These are phyloP conservation scores for Raffaelea albimanens DNA, from an alignment of 2,329 filamentous ascomycete genomes.

Conservation along the genomic window DNA sequence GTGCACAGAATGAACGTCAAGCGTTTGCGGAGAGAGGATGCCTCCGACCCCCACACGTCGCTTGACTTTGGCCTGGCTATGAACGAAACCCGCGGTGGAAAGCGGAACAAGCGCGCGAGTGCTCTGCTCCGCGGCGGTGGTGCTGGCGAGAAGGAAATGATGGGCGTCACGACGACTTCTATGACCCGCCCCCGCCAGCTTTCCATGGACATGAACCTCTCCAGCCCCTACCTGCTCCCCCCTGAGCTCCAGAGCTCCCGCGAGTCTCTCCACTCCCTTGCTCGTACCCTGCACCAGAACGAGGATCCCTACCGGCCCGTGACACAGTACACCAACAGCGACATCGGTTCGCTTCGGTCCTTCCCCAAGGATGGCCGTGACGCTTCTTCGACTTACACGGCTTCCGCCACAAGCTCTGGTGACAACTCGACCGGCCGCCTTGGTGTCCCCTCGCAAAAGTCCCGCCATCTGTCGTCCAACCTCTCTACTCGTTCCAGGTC, in stretches of 20 bases:
- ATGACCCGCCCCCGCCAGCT: slow-evolving; percentile 47
- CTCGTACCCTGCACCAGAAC: slow-evolving; percentile 60
- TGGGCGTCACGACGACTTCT: slow-evolving; percentile 24
- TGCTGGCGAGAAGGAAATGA: slow-evolving; percentile 40
- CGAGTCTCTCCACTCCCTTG: slow-evolving; percentile 80
- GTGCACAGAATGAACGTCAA: slow-evolving; percentile 71
- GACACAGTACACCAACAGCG: slow-evolving; percentile 45
- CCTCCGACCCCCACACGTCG: slow-evolving; percentile 77
- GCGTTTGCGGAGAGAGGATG: slow-evolving; percentile 67
- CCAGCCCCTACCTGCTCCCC: slow-evolving; percentile 88
- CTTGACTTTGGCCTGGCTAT: slow-evolving; percentile 82
- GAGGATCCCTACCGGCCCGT: slow-evolving; percentile 78
- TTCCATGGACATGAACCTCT: slow-evolving; percentile 66
- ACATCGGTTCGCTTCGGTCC: slow-evolving; percentile 47
- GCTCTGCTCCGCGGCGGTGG: slow-evolving; percentile 37
- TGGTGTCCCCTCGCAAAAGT: slow-evolving; percentile 17
- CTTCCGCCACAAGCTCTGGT: too few species aligned
- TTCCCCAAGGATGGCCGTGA: too few species aligned
- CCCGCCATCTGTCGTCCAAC: slow-evolving; percentile 18
- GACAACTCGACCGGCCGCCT: slow-evolving; percentile 11
- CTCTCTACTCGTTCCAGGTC: slow-evolving; percentile 36
- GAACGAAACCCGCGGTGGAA: slow-evolving; percentile 24
- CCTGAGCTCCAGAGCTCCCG: slow-evolving; percentile 67
- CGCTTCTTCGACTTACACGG: slow-evolving; percentile 1
- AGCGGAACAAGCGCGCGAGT: slow-evolving; percentile 35